phyloP scores from a whole-genome alignment of 2,329 filamentous ascomycete genomes.

The Phoma sp. region DNA sequence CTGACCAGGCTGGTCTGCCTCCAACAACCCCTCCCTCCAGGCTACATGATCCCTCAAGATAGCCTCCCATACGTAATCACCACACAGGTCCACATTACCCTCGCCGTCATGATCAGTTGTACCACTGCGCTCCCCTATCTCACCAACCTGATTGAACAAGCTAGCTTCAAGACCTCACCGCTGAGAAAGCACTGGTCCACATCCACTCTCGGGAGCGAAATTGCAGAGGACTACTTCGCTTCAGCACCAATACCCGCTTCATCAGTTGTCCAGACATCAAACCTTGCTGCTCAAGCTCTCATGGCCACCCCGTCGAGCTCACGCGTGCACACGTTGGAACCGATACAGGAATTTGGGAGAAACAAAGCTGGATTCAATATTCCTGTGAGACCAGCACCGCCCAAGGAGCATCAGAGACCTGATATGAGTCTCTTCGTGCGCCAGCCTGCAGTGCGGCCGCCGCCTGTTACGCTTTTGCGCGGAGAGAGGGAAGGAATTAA shows the following conservation, averaged over 20 bases:
- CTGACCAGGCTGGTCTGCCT: conserved; percentile 30
- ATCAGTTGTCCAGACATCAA: too few relatives aligned
- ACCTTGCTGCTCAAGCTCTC: too few relatives aligned
- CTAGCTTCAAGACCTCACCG: conserved; percentile 4
- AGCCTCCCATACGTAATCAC: conserved; percentile 30
- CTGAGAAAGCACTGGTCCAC: conserved; percentile 25
- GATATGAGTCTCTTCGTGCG: too few relatives aligned
- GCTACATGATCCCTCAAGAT: conserved; percentile 23
- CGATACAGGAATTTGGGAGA: too few relatives aligned
- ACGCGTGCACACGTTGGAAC: too few relatives aligned
- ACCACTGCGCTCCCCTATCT: conserved; percentile 29
- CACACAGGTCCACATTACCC: conserved; percentile 31
- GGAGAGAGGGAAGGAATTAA: too few relatives aligned
- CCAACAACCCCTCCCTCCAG: conserved; percentile 13
- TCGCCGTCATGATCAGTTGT: conserved; percentile 33
- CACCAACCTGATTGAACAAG: conserved; percentile 13
- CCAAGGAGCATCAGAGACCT: not conserved
- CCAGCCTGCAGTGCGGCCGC: too few relatives aligned
- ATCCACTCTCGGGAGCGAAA: conserved; percentile 29
- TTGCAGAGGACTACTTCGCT: conserved; percentile 12
- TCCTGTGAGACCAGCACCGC: not conserved
- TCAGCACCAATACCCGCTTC: not conserved
- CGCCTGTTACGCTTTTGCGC: too few relatives aligned
- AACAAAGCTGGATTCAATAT: too few relatives aligned
- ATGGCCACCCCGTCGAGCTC: too few relatives aligned